Evolutionary conservation across 2,329 filamentous ascomycete species (phyloP).

Genomic region (Helotiales sp.): DNA sequence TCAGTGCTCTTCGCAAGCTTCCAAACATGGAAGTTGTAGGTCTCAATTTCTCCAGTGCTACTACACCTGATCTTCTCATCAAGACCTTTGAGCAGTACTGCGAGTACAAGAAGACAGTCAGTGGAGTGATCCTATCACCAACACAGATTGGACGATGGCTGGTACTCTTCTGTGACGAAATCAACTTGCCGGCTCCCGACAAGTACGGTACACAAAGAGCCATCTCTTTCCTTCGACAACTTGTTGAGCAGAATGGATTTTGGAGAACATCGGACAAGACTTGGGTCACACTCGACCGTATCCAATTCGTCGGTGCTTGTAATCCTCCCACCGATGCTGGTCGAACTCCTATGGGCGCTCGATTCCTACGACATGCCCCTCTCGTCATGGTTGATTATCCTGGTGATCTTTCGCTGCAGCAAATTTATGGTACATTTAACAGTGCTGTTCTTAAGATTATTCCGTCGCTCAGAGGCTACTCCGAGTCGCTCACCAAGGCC

Average conservation of each 20-base stretch:
- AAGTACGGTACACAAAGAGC: constrained; percentile 97
- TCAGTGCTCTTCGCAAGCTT: constrained; percentile 94
- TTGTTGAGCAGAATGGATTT: constrained; percentile 99
- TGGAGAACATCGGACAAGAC: constrained; percentile 97
- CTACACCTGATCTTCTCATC: constrained; percentile 94
- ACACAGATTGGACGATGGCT: constrained; percentile 98
- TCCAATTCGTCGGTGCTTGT: constrained; percentile 98
- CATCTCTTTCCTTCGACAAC: constrained; percentile 94
- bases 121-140: constrained; percentile 92
- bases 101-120: constrained; percentile 98
- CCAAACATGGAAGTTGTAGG: constrained; percentile 99
- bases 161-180: constrained; percentile 98
- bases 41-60: constrained; percentile 98
- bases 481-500: constrained; percentile 89
- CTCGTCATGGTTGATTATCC: constrained; percentile 99
- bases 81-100: constrained; percentile 99
- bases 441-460: constrained; percentile 95
- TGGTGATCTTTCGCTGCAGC: constrained; percentile 88
- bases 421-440: constrained; percentile 99
- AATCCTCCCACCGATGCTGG: constrained; percentile 98
- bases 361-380: constrained; percentile 96
- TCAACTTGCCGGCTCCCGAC: constrained; percentile 97
- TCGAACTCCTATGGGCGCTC: constrained; percentile 88
- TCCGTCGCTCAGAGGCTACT: constrained; percentile 90
- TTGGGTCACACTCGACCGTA: constrained; percentile 96